Evolutionary conservation across 441 rosid genomes (phyloP).

Genomic region (Eruca vesicaria): DNA sequence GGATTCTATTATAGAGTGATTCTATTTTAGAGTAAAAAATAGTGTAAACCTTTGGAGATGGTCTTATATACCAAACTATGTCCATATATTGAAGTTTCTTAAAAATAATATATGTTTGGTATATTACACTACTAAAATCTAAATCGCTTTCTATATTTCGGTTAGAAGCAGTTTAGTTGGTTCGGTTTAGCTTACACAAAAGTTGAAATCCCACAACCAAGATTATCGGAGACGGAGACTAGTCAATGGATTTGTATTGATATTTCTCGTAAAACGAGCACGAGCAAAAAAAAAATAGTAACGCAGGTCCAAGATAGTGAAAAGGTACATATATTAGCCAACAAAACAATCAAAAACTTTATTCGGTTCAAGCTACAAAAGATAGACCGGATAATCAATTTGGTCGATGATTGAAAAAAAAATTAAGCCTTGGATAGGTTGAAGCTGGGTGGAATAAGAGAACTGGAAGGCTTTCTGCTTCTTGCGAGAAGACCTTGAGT

Average conservation of each 20-base stretch:
- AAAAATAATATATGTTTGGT: too few relatives aligned
- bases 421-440: slow-evolving; percentile 49
- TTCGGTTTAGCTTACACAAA: too few relatives aligned
- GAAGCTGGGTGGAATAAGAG: slow-evolving; percentile 62
- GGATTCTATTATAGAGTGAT: too few relatives aligned
- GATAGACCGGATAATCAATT: background rate
- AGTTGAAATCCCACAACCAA: background rate
- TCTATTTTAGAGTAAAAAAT: too few relatives aligned
- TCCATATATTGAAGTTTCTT: too few relatives aligned
- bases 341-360: background rate
- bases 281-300: background rate
- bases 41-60: too few relatives aligned
- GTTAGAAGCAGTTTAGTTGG: too few relatives aligned
- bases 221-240: background rate
- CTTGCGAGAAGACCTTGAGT: slow-evolving; percentile 83
- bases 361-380: background rate
- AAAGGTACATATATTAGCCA: background rate
- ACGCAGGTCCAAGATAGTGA: background rate
- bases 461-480: slow-evolving; percentile 50
- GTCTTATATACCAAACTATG: too few relatives aligned
- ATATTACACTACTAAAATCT: too few relatives aligned
- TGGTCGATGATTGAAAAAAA: background rate
- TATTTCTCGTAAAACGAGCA: background rate
- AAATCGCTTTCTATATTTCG: too few relatives aligned
- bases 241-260: background rate